phyloP scores from a whole-genome alignment of 2,329 filamentous ascomycete genomes.

The Neoscytalidium dimidiatum region DNA sequence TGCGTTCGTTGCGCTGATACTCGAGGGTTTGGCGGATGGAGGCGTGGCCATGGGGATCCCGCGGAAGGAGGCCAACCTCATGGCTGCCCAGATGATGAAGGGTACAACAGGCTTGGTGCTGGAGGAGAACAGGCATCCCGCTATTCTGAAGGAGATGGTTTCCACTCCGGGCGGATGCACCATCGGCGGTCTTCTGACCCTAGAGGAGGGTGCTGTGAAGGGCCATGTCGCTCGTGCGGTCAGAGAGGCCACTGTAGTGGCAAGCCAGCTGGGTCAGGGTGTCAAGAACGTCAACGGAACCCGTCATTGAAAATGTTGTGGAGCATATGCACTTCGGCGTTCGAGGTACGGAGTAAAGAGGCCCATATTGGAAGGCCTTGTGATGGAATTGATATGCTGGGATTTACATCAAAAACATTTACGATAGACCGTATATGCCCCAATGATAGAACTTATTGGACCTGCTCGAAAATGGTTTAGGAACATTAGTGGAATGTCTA shows the following conservation, averaged over 20 bases:
- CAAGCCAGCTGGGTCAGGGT: conserved; percentile 64
- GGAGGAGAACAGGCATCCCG: conserved; percentile 70
- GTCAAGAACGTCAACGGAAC: conserved; percentile 51
- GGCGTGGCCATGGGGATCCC: conserved; percentile 78
- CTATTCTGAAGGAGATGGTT: conserved; percentile 74
- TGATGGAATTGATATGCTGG: not conserved
- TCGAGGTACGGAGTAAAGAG: not conserved
- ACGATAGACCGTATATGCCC: not conserved
- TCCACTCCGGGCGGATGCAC: conserved; percentile 77
- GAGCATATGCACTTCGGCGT: not conserved
- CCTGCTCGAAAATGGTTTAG: too few species aligned
- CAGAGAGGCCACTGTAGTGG: conserved; percentile 69
- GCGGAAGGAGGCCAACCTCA: conserved; percentile 69
- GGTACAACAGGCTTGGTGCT: conserved; percentile 71
- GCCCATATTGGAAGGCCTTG: not conserved
- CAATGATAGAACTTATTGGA: too few species aligned
- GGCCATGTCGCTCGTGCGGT: conserved; percentile 69
- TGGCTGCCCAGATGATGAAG: conserved; percentile 79
- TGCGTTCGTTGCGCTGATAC: conserved; percentile 73
- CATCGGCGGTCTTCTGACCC: conserved; percentile 69
- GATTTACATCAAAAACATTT: not conserved
- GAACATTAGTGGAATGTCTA: too few species aligned
- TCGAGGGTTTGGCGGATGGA: conserved; percentile 75
- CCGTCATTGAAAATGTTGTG: conserved; percentile 25
- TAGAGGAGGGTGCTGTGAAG: conserved; percentile 72